Percentiles rank a stretch among this genome's conserved stretches.
phyloP scores from a whole-genome alignment of 2,329 filamentous ascomycete genomes.

The Meredithiella fracta region DNA sequence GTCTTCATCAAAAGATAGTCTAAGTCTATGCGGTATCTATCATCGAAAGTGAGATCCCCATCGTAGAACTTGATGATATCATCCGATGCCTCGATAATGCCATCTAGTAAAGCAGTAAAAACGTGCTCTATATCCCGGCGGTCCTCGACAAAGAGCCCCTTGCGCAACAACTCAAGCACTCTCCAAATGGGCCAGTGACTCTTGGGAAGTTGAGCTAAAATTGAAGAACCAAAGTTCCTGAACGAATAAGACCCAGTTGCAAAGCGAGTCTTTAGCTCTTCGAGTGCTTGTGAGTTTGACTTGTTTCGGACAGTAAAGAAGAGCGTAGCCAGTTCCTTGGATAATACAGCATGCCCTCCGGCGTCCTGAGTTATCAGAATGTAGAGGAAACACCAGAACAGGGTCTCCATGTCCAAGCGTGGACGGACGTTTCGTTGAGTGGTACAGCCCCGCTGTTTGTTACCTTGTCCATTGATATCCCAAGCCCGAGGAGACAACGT shows the following conservation, averaged over 20 bases:
- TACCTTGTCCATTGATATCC: no score
- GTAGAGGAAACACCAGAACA: constrained; percentile 1
- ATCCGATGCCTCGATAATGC: no score
- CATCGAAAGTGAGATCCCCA: no score
- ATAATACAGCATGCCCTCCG: neutral
- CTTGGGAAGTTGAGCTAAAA: neutral
- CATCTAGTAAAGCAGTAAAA: no score
- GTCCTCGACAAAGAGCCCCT: neutral
- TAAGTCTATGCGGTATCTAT: no score
- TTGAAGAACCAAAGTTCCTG: neutral
- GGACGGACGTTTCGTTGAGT: neutral
- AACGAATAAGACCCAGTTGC: neutral
- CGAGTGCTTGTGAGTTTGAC: neutral
- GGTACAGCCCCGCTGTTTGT: no score
- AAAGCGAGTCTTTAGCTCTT: neutral
- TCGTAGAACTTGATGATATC: no score
- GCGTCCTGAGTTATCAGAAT: neutral
- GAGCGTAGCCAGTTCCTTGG: neutral
- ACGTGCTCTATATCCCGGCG: neutral
- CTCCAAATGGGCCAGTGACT: neutral
- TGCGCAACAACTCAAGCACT: neutral
- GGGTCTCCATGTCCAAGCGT: neutral
- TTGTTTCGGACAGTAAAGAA: neutral
- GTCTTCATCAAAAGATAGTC: no score
- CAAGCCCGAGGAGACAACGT: neutral